Evolutionary conservation across 2,329 filamentous ascomycete species (phyloP), one percentile per base, ranked within the genome.

Genomic region (Hyphodiscus sp.): DNA sequence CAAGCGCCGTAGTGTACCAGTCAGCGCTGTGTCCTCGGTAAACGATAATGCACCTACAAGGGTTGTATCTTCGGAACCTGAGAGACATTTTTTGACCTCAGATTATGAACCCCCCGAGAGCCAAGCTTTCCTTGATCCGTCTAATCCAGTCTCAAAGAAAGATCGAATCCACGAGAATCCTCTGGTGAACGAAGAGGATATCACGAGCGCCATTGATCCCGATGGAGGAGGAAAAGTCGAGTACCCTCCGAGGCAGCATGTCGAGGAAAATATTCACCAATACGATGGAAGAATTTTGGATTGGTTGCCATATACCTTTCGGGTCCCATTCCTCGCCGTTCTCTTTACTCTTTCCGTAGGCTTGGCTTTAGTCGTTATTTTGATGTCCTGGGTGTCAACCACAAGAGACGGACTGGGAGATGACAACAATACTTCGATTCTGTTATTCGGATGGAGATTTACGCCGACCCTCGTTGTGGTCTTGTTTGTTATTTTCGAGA

Each of bases 381-480:
- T 30, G 18, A 38, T 59, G 7, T 54, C 51, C 16, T 41, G 55
- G 18, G 16, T 33, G 2, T 59, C 57, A 15, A 20, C 53, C 20
- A 46, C 29, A 26, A 47, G 57, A 10, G 45, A 53, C 7, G 57
- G 57, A 13, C 33, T 59, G 1, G 55, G 57, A 15, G 10, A 33
- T n/a, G 45, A 52, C 18, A 41, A 54, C 7, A 44, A 45, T 13
- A 48, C 29, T 6, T 53, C 52, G 1, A 55, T 52, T 11, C 52
- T 55, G 20, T 30, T 59, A 10, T 57, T 59, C 47, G 53, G 49
- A 3, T 59, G 55, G 55, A 51, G 55, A 29, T 59, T 59, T 26
- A 45, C 46, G 18, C 57, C 57, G 7, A 59, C 57, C 11, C 33
- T 59, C 8, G 16, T 54, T 44, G 57, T 53, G 5, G 55, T 59